phyloP scores from a whole-genome alignment of 2,329 filamentous ascomycete species.

The Cercospora beticola region DNA sequence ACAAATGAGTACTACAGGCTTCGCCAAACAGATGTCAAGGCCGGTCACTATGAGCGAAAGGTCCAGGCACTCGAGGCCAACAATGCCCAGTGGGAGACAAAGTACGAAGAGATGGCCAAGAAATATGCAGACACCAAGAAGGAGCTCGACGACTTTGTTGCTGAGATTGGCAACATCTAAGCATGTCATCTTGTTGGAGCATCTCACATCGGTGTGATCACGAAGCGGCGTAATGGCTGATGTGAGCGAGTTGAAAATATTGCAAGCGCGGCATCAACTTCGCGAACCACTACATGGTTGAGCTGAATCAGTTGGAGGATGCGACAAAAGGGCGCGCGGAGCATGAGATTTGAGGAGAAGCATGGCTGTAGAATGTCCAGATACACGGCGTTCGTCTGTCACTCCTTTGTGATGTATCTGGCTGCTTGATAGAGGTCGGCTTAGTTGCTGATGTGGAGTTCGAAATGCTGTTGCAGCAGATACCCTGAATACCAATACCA shows the following conservation, averaged over 20 bases:
- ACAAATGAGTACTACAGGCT: slow-evolving; percentile 60
- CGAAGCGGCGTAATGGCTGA: neutral
- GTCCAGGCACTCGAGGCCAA: slow-evolving; percentile 92
- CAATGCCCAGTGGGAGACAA: slow-evolving; percentile 91
- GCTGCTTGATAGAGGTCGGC: slow-evolving; percentile 7
- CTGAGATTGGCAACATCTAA: slow-evolving; percentile 92
- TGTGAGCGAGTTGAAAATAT: neutral
- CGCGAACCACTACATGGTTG: neutral
- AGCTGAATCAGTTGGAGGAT: neutral
- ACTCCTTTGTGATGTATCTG: neutral
- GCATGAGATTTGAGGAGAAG: neutral
- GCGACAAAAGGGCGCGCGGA: neutral
- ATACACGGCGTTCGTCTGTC: neutral
- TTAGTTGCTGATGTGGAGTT: neutral
- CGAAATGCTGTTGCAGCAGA: slow-evolving; percentile 8
- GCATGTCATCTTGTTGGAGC: neutral
- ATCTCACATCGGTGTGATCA: neutral
- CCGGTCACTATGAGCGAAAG: slow-evolving; percentile 98
- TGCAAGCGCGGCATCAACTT: neutral
- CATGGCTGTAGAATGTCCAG: neutral
- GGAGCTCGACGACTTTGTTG: slow-evolving; percentile 86
- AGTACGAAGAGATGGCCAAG: slow-evolving; percentile 97
- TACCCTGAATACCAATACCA: slow-evolving; percentile 4
- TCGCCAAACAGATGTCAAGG: slow-evolving; percentile 98
- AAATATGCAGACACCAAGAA: slow-evolving; percentile 82